Evolutionary conservation across 1,139 yeast genomes (phyloP).

Genomic region (Lipomyces yarrowii): DNA sequence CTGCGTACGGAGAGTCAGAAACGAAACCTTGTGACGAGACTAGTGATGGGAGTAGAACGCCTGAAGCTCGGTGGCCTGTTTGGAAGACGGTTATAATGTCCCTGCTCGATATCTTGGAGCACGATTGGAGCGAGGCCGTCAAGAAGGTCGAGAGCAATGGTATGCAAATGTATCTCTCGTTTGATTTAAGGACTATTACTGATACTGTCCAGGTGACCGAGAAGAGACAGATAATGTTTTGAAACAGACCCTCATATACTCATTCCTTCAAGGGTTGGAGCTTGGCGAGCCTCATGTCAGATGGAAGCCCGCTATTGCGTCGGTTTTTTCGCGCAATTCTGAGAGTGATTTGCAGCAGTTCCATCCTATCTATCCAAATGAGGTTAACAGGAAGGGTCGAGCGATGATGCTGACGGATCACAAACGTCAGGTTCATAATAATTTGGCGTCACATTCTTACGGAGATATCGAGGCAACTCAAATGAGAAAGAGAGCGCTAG

Average conservation of each 20-base stretch:
- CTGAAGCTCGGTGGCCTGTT: constrained; percentile 8
- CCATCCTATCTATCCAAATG: constrained; percentile 17
- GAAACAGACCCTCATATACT: constrained; percentile 8
- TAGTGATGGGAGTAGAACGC: constrained; percentile 2
- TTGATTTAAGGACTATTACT: background rate
- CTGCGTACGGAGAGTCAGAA: constrained; percentile 13
- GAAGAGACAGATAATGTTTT: background rate
- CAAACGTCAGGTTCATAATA: background rate
- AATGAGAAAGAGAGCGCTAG: constrained; percentile 6
- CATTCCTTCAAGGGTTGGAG: constrained; percentile 9
- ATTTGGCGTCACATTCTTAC: background rate
- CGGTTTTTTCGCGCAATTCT: constrained; percentile 16
- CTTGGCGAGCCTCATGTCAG: constrained; percentile 1
- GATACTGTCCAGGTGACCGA: background rate
- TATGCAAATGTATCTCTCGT: background rate
- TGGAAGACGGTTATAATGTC: constrained; percentile 2
- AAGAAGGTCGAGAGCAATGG: background rate
- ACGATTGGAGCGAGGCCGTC: constrained; percentile 2
- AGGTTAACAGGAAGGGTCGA: constrained; percentile 13
- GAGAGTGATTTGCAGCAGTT: constrained; percentile 9
- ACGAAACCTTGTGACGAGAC: constrained; percentile 1
- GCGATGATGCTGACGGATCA: background rate
- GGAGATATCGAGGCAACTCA: constrained; percentile 8
- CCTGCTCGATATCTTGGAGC: background rate
- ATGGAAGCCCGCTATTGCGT: constrained; percentile 24